Percentiles rank a stretch among this genome's conserved stretches.
phyloP scores from a whole-genome alignment of 164 flowering plant genomes.

The Paratinospora sagittata region DNA sequence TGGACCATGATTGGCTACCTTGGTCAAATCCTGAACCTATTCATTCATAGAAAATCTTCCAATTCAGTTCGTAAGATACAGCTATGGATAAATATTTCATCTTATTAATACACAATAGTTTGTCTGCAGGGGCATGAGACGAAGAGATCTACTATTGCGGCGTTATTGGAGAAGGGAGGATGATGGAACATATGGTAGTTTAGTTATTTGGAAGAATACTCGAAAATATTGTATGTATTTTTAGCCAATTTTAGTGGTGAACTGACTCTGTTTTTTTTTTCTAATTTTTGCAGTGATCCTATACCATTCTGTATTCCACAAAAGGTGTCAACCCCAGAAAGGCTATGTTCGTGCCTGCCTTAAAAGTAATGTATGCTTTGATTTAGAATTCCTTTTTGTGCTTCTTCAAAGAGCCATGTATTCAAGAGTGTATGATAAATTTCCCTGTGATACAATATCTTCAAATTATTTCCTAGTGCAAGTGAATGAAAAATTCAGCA shows the following conservation, averaged over 20 bases:
- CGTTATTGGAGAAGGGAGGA: constrained; percentile 98
- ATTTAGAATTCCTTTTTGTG: not conserved
- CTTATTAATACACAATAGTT: constrained; percentile 10
- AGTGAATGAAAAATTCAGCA: too few species aligned
- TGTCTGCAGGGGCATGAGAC: constrained; percentile 71
- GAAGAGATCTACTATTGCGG: constrained; percentile 70
- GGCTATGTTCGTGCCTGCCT: constrained; percentile 88
- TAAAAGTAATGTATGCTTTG: constrained; percentile 89
- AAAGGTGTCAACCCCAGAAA: constrained; percentile 48
- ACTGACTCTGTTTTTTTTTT: constrained; percentile 9
- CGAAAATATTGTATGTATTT: not conserved
- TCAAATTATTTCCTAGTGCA: not conserved
- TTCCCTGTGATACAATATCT: not conserved
- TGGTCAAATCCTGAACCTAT: constrained; percentile 43
- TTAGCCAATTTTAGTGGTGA: constrained; percentile 3
- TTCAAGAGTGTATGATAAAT: not conserved
- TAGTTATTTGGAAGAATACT: constrained; percentile 4
- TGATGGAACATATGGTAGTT: constrained; percentile 92
- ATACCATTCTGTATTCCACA: constrained; percentile 82
- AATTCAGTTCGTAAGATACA: not conserved
- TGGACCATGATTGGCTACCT: constrained; percentile 71
- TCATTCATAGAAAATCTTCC: constrained; percentile 1
- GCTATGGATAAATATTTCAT: not conserved
- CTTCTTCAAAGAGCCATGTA: not conserved
- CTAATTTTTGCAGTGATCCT: constrained; percentile 58